Evolutionary conservation across 371 early-diverging fungal species (phyloP), one percentile per base, ranked within the genome.

Genomic region (Mucor lusitanicus): DNA sequence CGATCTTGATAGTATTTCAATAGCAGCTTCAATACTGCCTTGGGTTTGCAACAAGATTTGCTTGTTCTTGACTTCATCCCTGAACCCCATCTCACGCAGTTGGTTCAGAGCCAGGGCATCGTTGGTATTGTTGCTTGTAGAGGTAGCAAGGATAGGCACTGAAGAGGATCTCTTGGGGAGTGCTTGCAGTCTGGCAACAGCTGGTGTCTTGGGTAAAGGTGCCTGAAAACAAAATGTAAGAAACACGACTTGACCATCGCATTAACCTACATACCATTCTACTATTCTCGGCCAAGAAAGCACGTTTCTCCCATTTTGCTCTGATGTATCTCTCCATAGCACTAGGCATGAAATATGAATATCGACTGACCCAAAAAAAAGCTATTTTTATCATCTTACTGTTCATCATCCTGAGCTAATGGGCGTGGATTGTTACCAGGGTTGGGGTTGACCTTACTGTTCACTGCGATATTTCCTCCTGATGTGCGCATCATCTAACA

Each of bases 251-350:
- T 19, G 50, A 25, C 0, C 40, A 40, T 35, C 40, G 21, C 46
- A n/a, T 46, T 11, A 9, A 19, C 46, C n/a, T 9, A 37, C 33
- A 48, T 68, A 63, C 68, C 19, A 63, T 63, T 59, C 35, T 61
- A 28, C 17, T 60, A 19, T 56, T 65, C n/a, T 70, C 60, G 30
- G 82, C 86, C 69, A 89, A 82, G 73, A 90, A 94, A 28, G 78
- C 69, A 35, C 93, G 90, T 60, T 91, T 90, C 68, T 98, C 97
- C 83, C 97, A 98, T 77, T 98, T 98, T 61, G 92, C 88, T 15
- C 99, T 88, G 60, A 98, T 96, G 69, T 89, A 97, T 62, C 85
- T 86, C 62, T 97, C 97, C 78, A 97, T 87, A 56, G 89, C 93
- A 63, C 92, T 91, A 69, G 27, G 6, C 50, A 32, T n/a, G 17